Evolutionary conservation across 169 alveolate species (phyloP).

Genomic region (Plasmodium cynomolgi): DNA sequence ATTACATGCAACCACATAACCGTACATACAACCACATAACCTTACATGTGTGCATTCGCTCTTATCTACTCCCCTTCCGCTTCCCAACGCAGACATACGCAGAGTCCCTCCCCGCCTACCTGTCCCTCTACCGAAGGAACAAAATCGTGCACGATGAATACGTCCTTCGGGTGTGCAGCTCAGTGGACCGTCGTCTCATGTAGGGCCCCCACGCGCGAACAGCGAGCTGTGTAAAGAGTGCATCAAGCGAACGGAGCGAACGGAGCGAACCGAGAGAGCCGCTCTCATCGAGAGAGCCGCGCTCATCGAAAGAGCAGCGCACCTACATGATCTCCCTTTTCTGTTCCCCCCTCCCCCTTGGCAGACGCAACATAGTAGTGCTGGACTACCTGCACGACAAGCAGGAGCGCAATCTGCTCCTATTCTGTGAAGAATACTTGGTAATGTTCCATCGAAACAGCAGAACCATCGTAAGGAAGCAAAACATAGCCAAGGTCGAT

Average conservation of each 20-base stretch:
- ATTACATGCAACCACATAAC: too few relatives aligned
- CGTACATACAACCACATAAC: not conserved
- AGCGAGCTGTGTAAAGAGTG: not conserved
- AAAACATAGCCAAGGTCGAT: conserved; percentile 23
- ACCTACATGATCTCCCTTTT: not conserved
- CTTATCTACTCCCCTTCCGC: not conserved
- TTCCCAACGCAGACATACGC: not conserved
- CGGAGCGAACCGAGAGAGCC: too few relatives aligned
- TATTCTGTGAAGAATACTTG: conserved; percentile 33
- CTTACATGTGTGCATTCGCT: not conserved
- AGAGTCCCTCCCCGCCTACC: conserved; percentile 1
- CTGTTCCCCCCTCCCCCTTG: not conserved
- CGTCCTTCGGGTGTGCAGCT: not conserved
- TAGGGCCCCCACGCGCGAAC: not conserved
- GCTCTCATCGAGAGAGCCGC: too few relatives aligned
- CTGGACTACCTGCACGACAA: conserved; percentile 24
- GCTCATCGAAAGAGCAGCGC: too few relatives aligned
- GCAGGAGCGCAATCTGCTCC: not conserved
- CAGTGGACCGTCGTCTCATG: not conserved
- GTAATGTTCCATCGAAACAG: conserved; percentile 9
- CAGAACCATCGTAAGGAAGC: conserved; percentile 3
- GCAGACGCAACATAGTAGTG: not conserved
- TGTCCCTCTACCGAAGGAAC: conserved; percentile 10
- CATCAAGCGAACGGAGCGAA: not conserved
- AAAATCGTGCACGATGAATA: not conserved